Evolutionary conservation across 441 rosid species (phyloP).

Genomic region (Croton setiger): DNA sequence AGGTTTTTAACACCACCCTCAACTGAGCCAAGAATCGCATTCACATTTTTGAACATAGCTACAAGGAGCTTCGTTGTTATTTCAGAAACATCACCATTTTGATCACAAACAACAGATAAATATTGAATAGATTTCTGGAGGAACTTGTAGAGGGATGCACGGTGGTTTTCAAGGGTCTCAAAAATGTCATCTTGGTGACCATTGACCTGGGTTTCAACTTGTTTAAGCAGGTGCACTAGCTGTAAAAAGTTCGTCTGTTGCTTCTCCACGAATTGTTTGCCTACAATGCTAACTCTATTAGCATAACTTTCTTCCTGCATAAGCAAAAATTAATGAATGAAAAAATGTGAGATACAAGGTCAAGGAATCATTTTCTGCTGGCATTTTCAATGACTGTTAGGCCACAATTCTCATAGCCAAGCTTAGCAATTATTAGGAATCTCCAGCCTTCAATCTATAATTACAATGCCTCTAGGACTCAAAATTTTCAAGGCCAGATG

Average conservation of each 20-base stretch:
- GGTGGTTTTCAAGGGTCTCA: constrained; percentile 33
- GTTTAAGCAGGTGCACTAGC: constrained; percentile 44
- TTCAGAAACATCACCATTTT: constrained; percentile 37
- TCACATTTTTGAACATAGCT: constrained; percentile 35
- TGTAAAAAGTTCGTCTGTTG: constrained; percentile 41
- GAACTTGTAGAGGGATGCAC: constrained; percentile 36
- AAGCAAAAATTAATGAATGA: constrained; percentile 14
- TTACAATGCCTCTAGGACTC: background rate
- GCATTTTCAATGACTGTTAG: constrained; percentile 1
- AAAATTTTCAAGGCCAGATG: background rate
- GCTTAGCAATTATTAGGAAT: background rate
- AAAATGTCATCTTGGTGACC: constrained; percentile 38
- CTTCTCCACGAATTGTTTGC: constrained; percentile 42
- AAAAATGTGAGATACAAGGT: background rate
- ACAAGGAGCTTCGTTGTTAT: constrained; percentile 40
- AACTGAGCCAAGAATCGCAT: constrained; percentile 40
- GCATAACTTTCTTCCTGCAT: constrained; percentile 43
- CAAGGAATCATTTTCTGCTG: background rate
- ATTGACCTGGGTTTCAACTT: constrained; percentile 49
- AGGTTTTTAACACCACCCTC: constrained; percentile 46
- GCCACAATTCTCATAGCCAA: background rate
- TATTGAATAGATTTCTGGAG: constrained; percentile 35
- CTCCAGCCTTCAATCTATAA: background rate
- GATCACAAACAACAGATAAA: constrained; percentile 27
- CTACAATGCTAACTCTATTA: constrained; percentile 32